These are phyloP conservation scores for Gilbertella persicaria DNA, from an alignment of 371 early-diverging fungal genomes.

Conservation along the genomic window DNA sequence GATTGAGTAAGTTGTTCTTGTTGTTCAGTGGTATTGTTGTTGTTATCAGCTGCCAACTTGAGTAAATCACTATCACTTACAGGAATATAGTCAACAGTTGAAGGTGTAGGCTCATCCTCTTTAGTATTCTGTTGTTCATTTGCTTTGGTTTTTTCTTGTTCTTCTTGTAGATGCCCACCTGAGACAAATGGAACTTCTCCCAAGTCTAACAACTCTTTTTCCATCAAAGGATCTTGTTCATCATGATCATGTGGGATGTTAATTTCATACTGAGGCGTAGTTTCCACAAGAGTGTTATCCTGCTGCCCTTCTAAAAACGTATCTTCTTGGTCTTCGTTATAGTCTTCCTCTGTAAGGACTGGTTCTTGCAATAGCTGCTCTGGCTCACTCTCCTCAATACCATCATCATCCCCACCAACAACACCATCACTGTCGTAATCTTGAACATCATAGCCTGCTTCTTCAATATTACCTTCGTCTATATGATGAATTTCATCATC, in stretches of 20 bases:
- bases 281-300: too few relatives aligned
- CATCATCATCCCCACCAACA: not conserved
- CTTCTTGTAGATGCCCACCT: slow-evolving; percentile 1
- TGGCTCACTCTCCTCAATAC: not conserved
- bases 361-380: not conserved
- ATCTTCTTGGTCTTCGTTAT: not conserved
- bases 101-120: not conserved
- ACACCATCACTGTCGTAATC: not conserved
- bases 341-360: not conserved
- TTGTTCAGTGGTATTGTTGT: not conserved
- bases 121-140: too few relatives aligned
- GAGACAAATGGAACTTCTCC: not conserved
- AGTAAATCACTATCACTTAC: not conserved
- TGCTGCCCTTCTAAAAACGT: too few relatives aligned
- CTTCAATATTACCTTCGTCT: not conserved
- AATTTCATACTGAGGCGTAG: too few relatives aligned
- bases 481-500: not conserved
- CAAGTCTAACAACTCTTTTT: not conserved
- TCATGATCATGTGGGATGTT: too few relatives aligned
- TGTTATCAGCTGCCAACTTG: not conserved
- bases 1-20: not conserved
- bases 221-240: slow-evolving; percentile 2
- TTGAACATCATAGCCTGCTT: not conserved
- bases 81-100: slow-evolving; percentile 4
- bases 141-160: not conserved